phyloP scores from a whole-genome alignment of 345 rosid genomes.

The Eucalyptus decipiens region DNA sequence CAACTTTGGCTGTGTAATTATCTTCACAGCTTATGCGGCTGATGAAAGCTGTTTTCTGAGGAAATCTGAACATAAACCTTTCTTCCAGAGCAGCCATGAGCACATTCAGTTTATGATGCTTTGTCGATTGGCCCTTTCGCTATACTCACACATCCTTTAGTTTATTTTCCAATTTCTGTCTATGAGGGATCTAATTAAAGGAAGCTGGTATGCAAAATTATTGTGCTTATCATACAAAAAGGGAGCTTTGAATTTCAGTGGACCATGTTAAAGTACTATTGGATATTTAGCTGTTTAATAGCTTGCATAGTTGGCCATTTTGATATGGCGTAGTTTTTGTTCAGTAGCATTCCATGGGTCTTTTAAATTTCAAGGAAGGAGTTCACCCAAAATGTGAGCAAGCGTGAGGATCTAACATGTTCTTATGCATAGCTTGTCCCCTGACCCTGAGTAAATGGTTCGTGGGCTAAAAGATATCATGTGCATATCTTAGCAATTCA shows the following conservation, averaged over 20 bases:
- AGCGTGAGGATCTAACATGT: neutral
- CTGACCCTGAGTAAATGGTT: neutral
- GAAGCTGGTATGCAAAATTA: neutral
- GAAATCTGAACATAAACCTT: neutral
- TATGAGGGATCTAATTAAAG: neutral
- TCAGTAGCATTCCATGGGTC: neutral
- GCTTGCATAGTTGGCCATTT: neutral
- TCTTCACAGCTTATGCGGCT: neutral
- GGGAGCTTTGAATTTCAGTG: neutral
- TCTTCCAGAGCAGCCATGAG: neutral
- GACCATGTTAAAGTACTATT: neutral
- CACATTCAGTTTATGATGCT: neutral
- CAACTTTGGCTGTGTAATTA: neutral
- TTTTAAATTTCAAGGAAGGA: neutral
- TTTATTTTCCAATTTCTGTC: neutral
- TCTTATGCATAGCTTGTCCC: neutral
- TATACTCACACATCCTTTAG: neutral
- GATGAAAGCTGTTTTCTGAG: neutral
- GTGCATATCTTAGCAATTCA: neutral
- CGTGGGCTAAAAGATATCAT: neutral
- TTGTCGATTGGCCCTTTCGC: neutral
- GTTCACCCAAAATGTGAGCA: neutral
- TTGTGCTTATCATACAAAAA: neutral
- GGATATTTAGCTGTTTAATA: neutral
- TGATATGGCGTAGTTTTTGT: neutral